Conservation (phyloP, 2,329 filamentous ascomycete species). For the Elsinoe necatrix region DNA sequence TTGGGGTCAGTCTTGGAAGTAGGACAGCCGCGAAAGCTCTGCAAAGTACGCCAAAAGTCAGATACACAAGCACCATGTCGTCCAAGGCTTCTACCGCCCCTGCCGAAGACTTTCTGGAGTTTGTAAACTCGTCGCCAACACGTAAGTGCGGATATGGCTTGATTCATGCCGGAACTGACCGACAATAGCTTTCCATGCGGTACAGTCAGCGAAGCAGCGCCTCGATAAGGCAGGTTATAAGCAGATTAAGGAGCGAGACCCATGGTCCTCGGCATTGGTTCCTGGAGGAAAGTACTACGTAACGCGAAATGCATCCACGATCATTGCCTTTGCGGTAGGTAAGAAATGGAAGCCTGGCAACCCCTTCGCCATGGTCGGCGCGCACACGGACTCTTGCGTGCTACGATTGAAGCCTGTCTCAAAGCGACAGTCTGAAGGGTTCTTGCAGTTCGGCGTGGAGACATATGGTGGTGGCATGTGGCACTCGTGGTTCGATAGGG, state of each 20-base stretch:
- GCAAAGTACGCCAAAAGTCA: not conserved
- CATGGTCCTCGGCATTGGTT: slow-evolving; percentile 69
- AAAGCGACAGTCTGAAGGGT: slow-evolving; percentile 78
- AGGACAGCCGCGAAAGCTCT: not conserved
- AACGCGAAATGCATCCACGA: slow-evolving; percentile 84
- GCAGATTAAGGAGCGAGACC: slow-evolving; percentile 81
- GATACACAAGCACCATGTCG: slow-evolving; percentile 22
- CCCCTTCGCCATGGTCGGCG: slow-evolving; percentile 83
- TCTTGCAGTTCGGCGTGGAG: slow-evolving; percentile 90
- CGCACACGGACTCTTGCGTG: slow-evolving; percentile 91
- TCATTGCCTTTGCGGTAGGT: slow-evolving; percentile 87
- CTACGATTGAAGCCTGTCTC: slow-evolving; percentile 90
- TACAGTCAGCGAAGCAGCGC: slow-evolving; percentile 65
- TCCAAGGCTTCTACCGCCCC: slow-evolving; percentile 35
- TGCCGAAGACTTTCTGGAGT: slow-evolving; percentile 80
- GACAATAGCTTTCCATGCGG: slow-evolving; percentile 78
- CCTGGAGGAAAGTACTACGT: slow-evolving; percentile 95
- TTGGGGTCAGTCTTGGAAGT: not conserved
- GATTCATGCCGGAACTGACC: slow-evolving; percentile 15
- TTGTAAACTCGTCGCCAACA: slow-evolving; percentile 88
- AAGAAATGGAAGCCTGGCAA: slow-evolving; percentile 87
- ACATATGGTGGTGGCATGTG: slow-evolving; percentile 94
- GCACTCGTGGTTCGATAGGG: slow-evolving; percentile 97
- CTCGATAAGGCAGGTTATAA: slow-evolving; percentile 78
- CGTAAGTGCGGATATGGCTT: slow-evolving; percentile 49